A percentile compares a stretch with the other conserved stretches of the same genome.
Evolutionary conservation across 805 yeast species (phyloP).

Genomic region (Sugiyamaella boreocaroliniensis): DNA sequence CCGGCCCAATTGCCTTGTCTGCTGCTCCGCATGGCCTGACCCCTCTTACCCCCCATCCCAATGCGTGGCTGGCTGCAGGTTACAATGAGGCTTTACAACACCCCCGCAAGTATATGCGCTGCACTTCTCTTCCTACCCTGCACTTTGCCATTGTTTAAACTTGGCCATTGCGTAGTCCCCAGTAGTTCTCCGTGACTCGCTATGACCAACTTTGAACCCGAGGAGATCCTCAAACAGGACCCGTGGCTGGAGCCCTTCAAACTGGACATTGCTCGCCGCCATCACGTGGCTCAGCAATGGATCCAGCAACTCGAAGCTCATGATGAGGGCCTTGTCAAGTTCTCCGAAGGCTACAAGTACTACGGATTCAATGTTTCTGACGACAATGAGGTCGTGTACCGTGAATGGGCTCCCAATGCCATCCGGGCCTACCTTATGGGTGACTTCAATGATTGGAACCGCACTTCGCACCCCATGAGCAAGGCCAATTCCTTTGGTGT

Average conservation of each 20-base stretch:
- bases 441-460: conserved; percentile 84
- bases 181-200: neutral
- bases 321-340: conserved; percentile 60
- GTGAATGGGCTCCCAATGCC: conserved; percentile 93
- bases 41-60: too few relatives aligned
- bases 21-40: too few relatives aligned
- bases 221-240: conserved; percentile 52
- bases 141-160: too few relatives aligned
- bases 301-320: conserved; percentile 42
- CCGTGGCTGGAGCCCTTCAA: conserved; percentile 82
- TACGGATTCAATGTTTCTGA: conserved; percentile 69
- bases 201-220: conserved; percentile 1
- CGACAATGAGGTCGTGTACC: conserved; percentile 52
- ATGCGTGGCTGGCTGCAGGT: too few relatives aligned
- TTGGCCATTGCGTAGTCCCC: neutral
- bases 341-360: conserved; percentile 67
- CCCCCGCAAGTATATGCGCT: too few relatives aligned
- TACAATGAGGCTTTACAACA: too few relatives aligned
- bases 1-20: too few relatives aligned
- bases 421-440: conserved; percentile 71
- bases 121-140: too few relatives aligned
- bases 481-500: conserved; percentile 60
- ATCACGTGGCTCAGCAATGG: conserved; percentile 62
- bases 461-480: conserved; percentile 45
- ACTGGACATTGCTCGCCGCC: conserved; percentile 60